Base-by-base conservation (phyloP, 768 basidiomycete species). In the Pulveroboletus ravenelii region DNA sequence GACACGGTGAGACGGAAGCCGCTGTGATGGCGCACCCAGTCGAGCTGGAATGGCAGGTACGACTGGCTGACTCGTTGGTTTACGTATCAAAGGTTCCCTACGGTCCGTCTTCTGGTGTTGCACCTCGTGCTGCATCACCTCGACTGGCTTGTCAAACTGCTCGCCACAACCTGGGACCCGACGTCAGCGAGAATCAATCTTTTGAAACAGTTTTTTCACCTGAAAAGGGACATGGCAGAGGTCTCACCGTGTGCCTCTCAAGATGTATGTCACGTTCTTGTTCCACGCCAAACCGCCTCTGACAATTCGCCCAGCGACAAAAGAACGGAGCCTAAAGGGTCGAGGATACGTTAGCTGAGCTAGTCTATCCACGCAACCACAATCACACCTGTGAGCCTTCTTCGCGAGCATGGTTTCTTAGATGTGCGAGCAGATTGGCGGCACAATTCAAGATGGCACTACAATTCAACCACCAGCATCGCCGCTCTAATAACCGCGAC, bases 391-490 rank as follows among this genome's bases (percentile, higher is more conserved):
- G 63, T 51, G 48, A 56, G 51, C 48, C 59, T 57, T 55, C 55
- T 43, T 72, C 70, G 14, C 56, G 40, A 13, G 62, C 69, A 61
- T 77, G 75, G 20, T 56, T 48, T 42, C 65, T 65, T 31, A 83
- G 62, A 70, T 89, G 87, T 17, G 65, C 60, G 34, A 76, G 60
- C 45, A 87, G 63, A 39, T 68, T 73, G 38, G 74, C 69, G 6
- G 70, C 66, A 40, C 81, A 81, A 59, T 82, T 85, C 54, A 86
- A 58, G 13, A 79, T 56, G 37, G 70, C 71, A 51, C 71, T 72
- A 64, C 87, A 89, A 25, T 71, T 70, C 48, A 64, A 66, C 86
- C 86, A 89, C 62, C 71, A 73, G 66, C 86, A 89, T 10, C 63
- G 68, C 39, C 70, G 62, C 53, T 72, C 70, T 47, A 69, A 70